Evolutionary conservation across 441 rosid species (phyloP).

Genomic region (Euphorbia celastroides): DNA sequence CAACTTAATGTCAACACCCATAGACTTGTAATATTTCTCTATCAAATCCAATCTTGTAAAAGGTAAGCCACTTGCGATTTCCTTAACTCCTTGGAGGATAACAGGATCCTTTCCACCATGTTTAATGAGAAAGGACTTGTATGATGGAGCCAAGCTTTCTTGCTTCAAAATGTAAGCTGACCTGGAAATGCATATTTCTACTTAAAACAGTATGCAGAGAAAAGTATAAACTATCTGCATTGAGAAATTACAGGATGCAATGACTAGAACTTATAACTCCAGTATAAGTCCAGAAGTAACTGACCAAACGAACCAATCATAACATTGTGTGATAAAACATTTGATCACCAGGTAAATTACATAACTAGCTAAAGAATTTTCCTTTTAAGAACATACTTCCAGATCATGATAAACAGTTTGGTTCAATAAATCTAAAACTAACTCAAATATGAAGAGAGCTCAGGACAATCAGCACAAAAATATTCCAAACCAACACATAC

Average conservation of each 20-base stretch:
- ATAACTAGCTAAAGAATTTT: too few relatives aligned
- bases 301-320: background rate
- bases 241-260: background rate
- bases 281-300: background rate
- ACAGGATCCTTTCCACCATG: conserved; percentile 75
- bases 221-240: background rate
- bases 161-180: conserved; percentile 85
- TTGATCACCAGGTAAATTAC: too few relatives aligned
- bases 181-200: conserved; percentile 40
- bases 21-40: conserved; percentile 61
- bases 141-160: conserved; percentile 84
- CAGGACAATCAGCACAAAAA: background rate
- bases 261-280: background rate
- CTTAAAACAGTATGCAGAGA: conserved; percentile 3
- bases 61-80: conserved; percentile 56
- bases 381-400: background rate
- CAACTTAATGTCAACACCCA: conserved; percentile 63
- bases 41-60: conserved; percentile 59
- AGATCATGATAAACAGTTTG: background rate
- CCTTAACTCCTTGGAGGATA: conserved; percentile 74
- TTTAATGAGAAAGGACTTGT: conserved; percentile 79
- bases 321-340: background rate
- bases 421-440: background rate
- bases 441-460: background rate
- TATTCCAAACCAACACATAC: background rate